These are phyloP conservation scores for Poronia punctata DNA, from an alignment of 495 filamentous ascomycete genomes.

Conservation along the genomic window DNA sequence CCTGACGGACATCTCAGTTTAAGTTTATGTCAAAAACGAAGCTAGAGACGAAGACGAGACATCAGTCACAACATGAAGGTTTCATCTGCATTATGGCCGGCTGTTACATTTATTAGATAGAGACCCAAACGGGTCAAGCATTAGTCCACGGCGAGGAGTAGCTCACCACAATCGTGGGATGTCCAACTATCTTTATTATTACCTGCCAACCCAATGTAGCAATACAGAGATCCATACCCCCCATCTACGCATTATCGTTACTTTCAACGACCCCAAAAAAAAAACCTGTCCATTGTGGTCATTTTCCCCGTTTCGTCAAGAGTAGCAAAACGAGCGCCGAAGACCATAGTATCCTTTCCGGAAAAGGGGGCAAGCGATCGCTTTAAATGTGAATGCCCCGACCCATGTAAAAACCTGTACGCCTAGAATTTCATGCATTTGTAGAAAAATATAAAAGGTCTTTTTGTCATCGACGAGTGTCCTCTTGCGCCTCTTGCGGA, in stretches of 20 bases:
- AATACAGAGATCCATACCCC: conserved; percentile 4
- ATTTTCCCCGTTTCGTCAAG: not conserved
- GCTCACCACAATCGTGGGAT: too few relatives aligned
- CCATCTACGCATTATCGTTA: conserved; percentile 14
- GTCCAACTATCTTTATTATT: conserved; percentile 2
- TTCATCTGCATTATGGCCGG: too few relatives aligned
- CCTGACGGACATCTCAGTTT: too few relatives aligned
- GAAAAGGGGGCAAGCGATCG: conserved; percentile 19
- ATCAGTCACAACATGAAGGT: too few relatives aligned
- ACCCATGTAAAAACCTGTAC: conserved; percentile 13
- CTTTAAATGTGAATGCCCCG: conserved; percentile 20
- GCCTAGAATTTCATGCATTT: conserved; percentile 22
- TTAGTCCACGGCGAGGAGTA: too few relatives aligned
- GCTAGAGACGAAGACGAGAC: too few relatives aligned
- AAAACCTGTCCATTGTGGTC: not conserved
- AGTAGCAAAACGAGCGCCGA: conserved; percentile 9
- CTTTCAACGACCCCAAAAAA: conserved; percentile 1
- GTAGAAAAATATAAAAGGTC: conserved; percentile 8
- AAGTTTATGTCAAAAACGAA: too few relatives aligned
- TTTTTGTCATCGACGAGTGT: conserved; percentile 5
- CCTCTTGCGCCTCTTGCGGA: conserved; percentile 30
- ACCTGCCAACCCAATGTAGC: conserved; percentile 1
- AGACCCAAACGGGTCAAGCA: too few relatives aligned
- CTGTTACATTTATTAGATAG: too few relatives aligned
- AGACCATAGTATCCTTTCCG: not conserved